These are phyloP conservation scores for Pyrenochaeta sp. DNA, from an alignment of 2,329 filamentous ascomycete genomes.

Conservation along the genomic window DNA sequence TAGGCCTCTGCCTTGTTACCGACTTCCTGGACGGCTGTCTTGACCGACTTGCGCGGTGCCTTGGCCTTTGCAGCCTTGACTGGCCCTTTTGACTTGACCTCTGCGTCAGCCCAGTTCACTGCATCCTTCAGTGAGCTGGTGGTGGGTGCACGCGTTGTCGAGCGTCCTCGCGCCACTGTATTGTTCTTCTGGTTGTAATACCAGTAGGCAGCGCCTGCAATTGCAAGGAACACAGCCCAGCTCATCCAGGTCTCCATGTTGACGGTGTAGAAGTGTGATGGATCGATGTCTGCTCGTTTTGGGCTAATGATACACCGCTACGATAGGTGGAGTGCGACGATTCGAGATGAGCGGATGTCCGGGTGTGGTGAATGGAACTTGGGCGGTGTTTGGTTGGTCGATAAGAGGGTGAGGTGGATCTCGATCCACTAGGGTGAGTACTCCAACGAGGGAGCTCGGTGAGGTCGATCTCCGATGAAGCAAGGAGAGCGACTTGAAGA, in stretches of 20 bases:
- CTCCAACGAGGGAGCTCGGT: constrained; percentile 15
- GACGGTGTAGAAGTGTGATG: constrained; percentile 1
- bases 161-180: constrained; percentile 36
- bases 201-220: constrained; percentile 36
- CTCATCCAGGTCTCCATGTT: constrained; percentile 45
- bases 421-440: background rate
- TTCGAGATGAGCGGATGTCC: background rate
- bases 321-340: background rate
- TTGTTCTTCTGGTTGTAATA: constrained; percentile 40
- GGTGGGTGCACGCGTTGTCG: constrained; percentile 33
- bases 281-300: background rate
- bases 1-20: constrained; percentile 43
- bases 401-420: background rate
- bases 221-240: constrained; percentile 44
- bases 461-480: constrained; percentile 12
- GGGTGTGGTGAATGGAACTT: too few relatives aligned
- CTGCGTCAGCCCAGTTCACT: constrained; percentile 37
- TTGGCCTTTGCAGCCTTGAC: constrained; percentile 41
- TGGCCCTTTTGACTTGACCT: constrained; percentile 36
- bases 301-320: constrained; percentile 4
- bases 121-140: constrained; percentile 30
- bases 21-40: constrained; percentile 45
- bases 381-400: background rate
- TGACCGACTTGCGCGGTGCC: constrained; percentile 45
- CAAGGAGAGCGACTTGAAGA: constrained; percentile 19